A percentile compares a stretch with the other conserved stretches of the same genome.
Conservation (phyloP, 2,329 filamentous ascomycete species). For the Aspergillus quadrilineatus region DNA sequence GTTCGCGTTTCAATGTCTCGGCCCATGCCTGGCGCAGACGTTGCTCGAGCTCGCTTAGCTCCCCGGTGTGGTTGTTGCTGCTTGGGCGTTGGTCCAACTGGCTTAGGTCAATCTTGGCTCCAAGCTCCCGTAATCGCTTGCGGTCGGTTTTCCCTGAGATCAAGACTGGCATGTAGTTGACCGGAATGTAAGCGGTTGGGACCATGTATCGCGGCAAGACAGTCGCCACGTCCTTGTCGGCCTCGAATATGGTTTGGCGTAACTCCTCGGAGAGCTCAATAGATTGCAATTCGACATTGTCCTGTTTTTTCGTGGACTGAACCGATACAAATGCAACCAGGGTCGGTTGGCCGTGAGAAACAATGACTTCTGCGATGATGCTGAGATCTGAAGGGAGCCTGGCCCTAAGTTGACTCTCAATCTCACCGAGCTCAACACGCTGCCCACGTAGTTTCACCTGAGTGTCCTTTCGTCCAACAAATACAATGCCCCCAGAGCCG, state of each 20-base stretch:
- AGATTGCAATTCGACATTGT: conserved; percentile 18
- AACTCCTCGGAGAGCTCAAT: conserved; percentile 21
- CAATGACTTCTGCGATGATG: conserved; percentile 52
- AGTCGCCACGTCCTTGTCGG: conserved; percentile 26
- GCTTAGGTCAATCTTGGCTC: conserved; percentile 33
- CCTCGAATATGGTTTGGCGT: conserved; percentile 18
- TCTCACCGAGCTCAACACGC: conserved; percentile 45
- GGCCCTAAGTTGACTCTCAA: conserved; percentile 37
- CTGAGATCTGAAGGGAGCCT: conserved; percentile 32
- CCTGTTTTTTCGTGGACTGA: conserved; percentile 23
- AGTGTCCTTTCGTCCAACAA: conserved; percentile 41
- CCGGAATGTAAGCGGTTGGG: conserved; percentile 44
- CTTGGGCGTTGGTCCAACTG: conserved; percentile 26
- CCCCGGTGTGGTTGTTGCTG: conserved; percentile 17
- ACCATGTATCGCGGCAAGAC: conserved; percentile 36
- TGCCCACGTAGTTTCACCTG: conserved; percentile 46
- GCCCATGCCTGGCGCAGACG: conserved; percentile 37
- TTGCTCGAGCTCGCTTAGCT: conserved; percentile 34
- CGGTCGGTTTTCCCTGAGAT: conserved; percentile 49
- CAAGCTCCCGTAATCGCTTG: conserved; percentile 38
- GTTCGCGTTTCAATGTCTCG: conserved; percentile 30
- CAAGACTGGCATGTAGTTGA: conserved; percentile 44
- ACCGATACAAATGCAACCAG: conserved; percentile 34
- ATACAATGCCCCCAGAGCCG: conserved; percentile 38
- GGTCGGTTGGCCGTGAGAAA: conserved; percentile 28